Conservation (phyloP, 495 filamentous ascomycete genomes). For the Collariella sp. region DNA sequence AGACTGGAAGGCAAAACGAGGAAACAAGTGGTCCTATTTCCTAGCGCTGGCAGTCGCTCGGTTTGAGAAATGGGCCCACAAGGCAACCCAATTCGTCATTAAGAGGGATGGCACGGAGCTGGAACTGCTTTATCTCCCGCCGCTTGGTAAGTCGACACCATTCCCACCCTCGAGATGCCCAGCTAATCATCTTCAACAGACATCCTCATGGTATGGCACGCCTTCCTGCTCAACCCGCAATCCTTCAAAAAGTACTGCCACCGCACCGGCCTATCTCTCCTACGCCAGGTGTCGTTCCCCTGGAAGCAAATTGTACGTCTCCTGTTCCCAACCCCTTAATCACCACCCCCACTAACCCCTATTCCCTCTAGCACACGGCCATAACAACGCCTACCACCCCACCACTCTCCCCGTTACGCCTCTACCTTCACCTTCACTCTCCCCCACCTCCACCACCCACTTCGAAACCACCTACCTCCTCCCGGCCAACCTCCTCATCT, state of each 20-base stretch:
- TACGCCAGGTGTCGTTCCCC: neutral
- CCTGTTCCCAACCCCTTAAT: neutral
- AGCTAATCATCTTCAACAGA: constrained; percentile 31
- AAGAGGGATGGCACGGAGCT: neutral
- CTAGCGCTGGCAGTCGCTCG: neutral
- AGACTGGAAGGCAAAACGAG: neutral
- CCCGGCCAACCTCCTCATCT: too few relatives aligned
- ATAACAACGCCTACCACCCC: neutral
- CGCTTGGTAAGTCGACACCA: neutral
- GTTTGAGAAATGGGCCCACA: neutral
- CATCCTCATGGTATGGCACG: constrained; percentile 72
- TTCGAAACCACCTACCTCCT: too few relatives aligned
- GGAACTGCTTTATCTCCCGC: neutral
- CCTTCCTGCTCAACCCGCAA: constrained; percentile 63
- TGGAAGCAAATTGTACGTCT: neutral
- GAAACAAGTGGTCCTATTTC: neutral
- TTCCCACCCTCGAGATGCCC: neutral
- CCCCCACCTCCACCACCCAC: too few relatives aligned
- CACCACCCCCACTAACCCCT: too few relatives aligned
- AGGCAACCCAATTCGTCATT: neutral
- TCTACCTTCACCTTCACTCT: neutral
- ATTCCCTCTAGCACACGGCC: neutral
- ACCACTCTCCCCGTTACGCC: neutral
- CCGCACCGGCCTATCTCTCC: neutral
- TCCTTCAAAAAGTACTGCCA: constrained; percentile 29